Percentiles rank a stretch among this genome's conserved stretches.
Evolutionary conservation across 305 asterid genomes (phyloP).

Genomic region (Withania somnifera): DNA sequence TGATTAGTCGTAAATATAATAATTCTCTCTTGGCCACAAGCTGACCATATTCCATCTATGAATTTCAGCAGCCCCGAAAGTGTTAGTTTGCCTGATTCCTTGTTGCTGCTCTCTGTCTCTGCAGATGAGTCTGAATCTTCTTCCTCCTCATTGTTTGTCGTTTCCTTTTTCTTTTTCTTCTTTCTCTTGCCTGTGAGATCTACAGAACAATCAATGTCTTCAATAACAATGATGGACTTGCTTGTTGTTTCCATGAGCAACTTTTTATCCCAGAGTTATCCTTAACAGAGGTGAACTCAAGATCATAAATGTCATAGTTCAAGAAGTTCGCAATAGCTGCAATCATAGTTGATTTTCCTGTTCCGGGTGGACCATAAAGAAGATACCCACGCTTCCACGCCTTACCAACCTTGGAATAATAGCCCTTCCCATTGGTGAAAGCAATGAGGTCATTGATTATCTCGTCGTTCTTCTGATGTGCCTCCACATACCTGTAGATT

Average conservation of each 20-base stretch:
- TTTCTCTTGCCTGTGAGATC: constrained; percentile 44
- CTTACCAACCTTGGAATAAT: constrained; percentile 1
- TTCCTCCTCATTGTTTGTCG: not conserved
- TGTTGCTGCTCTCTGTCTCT: not conserved
- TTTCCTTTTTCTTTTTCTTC: constrained; percentile 2
- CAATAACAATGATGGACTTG: constrained; percentile 41
- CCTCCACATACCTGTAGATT: constrained; percentile 3
- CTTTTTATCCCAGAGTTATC: not conserved
- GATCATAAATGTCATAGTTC: constrained; percentile 3
- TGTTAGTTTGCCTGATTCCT: not conserved
- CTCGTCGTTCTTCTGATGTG: not conserved
- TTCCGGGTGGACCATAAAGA: constrained; percentile 10
- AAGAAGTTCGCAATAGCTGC: constrained; percentile 5
- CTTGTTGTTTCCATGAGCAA: constrained; percentile 30
- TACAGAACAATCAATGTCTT: constrained; percentile 48
- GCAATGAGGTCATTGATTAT: not conserved
- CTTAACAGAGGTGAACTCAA: constrained; percentile 1
- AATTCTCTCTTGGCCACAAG: not conserved
- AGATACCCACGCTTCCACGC: constrained; percentile 10
- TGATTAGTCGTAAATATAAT: not conserved
- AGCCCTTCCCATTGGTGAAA: constrained; percentile 2
- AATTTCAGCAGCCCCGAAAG: not conserved
- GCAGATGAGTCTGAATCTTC: not conserved
- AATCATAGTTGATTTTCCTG: constrained; percentile 10
- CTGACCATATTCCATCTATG: not conserved